phyloP scores from a whole-genome alignment of 2,329 filamentous ascomycete species.

The Onygenales sp. region DNA sequence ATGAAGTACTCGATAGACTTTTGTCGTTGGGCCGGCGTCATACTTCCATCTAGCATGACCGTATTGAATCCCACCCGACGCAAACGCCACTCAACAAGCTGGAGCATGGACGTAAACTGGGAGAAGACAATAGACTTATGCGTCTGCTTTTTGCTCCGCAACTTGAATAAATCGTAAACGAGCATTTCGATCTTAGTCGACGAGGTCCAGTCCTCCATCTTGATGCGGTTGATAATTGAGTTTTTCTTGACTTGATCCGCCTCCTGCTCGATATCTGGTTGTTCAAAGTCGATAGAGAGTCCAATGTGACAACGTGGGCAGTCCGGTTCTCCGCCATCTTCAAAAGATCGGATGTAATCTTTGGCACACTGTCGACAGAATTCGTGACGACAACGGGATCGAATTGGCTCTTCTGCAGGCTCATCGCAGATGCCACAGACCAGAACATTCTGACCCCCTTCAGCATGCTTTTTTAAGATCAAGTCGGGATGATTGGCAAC shows the following conservation, averaged over 20 bases:
- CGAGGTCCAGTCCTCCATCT: conserved; percentile 97
- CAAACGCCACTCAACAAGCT: conserved; percentile 93
- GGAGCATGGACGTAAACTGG: conserved; percentile 94
- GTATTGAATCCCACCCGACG: conserved; percentile 95
- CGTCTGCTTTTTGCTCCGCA: conserved; percentile 84
- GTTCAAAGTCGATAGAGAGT: conserved; percentile 83
- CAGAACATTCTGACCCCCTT: conserved; percentile 80
- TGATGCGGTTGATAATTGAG: conserved; percentile 96
- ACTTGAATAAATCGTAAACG: conserved; percentile 84
- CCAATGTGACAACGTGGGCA: conserved; percentile 90
- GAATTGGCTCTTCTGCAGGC: conserved; percentile 86
- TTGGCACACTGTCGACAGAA: conserved; percentile 77
- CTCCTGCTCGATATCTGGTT: conserved; percentile 90
- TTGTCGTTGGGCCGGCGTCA: conserved; percentile 89
- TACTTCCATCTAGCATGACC: conserved; percentile 95
- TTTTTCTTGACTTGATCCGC: conserved; percentile 81
- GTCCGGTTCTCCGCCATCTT: conserved; percentile 46
- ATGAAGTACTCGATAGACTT: conserved; percentile 95
- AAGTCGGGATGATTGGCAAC: conserved; percentile 94
- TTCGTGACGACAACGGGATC: conserved; percentile 85
- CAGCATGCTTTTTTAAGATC: conserved; percentile 76
- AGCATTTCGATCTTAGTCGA: conserved; percentile 97
- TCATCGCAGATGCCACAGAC: conserved; percentile 96
- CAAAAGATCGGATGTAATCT: conserved; percentile 69
- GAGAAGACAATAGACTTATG: conserved; percentile 97